Percentiles rank a stretch among this genome's conserved stretches.
Conservation (phyloP, 441 rosid species). For the Dalechampia spathulata region DNA sequence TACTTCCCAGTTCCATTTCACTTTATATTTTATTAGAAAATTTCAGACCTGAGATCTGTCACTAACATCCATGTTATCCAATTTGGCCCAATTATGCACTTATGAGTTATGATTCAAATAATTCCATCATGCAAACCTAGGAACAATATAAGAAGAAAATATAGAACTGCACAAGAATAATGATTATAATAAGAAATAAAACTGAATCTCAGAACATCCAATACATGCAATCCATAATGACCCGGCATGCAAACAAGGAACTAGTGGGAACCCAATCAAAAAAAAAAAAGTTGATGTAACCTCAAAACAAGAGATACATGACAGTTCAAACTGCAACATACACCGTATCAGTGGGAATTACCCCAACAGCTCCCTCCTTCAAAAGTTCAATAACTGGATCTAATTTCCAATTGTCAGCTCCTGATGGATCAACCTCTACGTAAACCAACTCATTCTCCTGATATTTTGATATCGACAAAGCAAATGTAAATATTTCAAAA, state of each 20-base stretch:
- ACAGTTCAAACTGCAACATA: constrained; percentile 20
- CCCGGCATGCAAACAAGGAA: neutral
- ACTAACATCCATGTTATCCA: neutral
- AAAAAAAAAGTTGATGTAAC: neutral
- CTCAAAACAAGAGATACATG: neutral
- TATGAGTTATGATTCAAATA: neutral
- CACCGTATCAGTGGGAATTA: constrained; percentile 90
- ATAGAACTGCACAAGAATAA: neutral
- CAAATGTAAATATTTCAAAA: neutral
- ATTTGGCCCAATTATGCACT: neutral
- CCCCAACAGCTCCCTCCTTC: constrained; percentile 89
- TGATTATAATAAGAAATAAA: neutral
- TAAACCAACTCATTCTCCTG: constrained; percentile 58
- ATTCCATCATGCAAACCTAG: neutral
- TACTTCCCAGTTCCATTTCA: neutral
- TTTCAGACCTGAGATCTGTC: neutral
- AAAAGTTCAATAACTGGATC: constrained; percentile 58
- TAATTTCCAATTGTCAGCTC: constrained; percentile 70
- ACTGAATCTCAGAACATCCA: neutral
- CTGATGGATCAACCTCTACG: constrained; percentile 63
- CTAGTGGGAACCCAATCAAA: neutral
- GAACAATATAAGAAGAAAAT: neutral
- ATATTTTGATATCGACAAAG: neutral
- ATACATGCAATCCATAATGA: neutral
- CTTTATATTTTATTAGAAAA: neutral